Base-by-base conservation (phyloP, 768 basidiomycete genomes). In the Rhizopogon vinicolor region DNA sequence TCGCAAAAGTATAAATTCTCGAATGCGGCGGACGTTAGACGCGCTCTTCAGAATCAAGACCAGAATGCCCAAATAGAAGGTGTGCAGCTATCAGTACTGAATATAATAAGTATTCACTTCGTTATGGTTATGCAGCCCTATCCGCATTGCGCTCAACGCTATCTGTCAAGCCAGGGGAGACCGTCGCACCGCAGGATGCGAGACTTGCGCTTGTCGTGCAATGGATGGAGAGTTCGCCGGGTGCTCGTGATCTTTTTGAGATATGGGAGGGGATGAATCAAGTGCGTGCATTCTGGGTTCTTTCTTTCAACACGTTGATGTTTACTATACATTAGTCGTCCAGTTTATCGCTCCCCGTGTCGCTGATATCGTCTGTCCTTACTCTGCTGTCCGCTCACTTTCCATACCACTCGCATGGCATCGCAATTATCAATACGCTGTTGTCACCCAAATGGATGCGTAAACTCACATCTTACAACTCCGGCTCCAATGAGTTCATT, bases 361-460 rank as follows among this genome's bases (percentile, higher is more conserved):
- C 84, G 1, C 60, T 85, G 1, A 62, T 93, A 7, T 77, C 88
- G 0, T 75, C 80, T 0, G 58, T 90, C n/a, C 63, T 93, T 53
- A 75, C 72, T 5, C 70, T 93, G 1, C 71, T 89, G 13, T 84
- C 87, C 3, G 72, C 76, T 3, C 89, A 92, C 49, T 87, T 88
- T 57, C 78, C 83, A 3, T 81, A 84, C 63, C 89, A 92, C 59
- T 57, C 76, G 0, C 65, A 81, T 22, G 89, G 89, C 0, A 71
- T 79, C 39, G 77, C 87, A 0, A 80, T 93, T 35, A 69, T 89
- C 49, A 86, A 83, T 60, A 73, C 67, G 1, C 62, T 91, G 9
- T 72, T 93, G 37, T 78, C 80, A 1, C 75, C 81, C 0, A 69
- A 76, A 29, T 85, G 80, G 68, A 73, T 78, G 52, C 78, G 81